A percentile compares a stretch with the other conserved stretches of the same genome.
phyloP scores from a whole-genome alignment of 2,329 filamentous ascomycete species.

The Aspergillus thermomutatus region DNA sequence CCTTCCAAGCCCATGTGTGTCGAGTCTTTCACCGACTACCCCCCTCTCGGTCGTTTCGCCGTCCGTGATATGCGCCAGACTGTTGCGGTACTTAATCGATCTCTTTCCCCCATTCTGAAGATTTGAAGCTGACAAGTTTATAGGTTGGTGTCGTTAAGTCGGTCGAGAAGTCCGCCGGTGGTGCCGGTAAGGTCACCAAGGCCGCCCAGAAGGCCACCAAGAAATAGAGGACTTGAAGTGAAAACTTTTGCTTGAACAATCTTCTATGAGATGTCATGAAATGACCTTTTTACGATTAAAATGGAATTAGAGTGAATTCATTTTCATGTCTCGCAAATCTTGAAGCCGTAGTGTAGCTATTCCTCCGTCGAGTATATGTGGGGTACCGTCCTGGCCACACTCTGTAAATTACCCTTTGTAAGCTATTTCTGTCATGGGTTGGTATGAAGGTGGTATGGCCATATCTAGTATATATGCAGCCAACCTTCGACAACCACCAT shows the following conservation, averaged over 20 bases:
- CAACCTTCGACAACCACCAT: no score
- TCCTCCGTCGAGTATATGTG: no score
- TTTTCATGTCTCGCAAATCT: no score
- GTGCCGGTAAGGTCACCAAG: conserved; percentile 58
- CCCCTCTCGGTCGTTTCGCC: conserved; percentile 98
- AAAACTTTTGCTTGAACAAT: conserved; percentile 47
- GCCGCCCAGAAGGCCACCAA: conserved; percentile 61
- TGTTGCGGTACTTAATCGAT: conserved; percentile 22
- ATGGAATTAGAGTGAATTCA: no score
- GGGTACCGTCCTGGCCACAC: no score
- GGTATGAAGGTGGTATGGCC: no score
- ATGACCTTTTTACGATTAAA: background rate
- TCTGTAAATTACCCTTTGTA: no score
- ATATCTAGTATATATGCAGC: no score
- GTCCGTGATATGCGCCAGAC: conserved; percentile 83
- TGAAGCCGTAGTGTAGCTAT: no score
- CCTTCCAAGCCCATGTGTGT: conserved; percentile 99
- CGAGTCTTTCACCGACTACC: conserved; percentile 99
- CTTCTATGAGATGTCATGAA: background rate
- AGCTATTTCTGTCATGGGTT: no score
- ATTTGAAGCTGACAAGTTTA: background rate
- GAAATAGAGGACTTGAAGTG: conserved; percentile 34
- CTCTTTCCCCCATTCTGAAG: background rate
- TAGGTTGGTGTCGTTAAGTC: conserved; percentile 55
- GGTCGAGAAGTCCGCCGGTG: conserved; percentile 63